A percentile compares a stretch with the other conserved stretches of the same genome.
Evolutionary conservation across 192 early-diverging fungal genomes (phyloP).

Genomic region (Mortierella claussenii): DNA sequence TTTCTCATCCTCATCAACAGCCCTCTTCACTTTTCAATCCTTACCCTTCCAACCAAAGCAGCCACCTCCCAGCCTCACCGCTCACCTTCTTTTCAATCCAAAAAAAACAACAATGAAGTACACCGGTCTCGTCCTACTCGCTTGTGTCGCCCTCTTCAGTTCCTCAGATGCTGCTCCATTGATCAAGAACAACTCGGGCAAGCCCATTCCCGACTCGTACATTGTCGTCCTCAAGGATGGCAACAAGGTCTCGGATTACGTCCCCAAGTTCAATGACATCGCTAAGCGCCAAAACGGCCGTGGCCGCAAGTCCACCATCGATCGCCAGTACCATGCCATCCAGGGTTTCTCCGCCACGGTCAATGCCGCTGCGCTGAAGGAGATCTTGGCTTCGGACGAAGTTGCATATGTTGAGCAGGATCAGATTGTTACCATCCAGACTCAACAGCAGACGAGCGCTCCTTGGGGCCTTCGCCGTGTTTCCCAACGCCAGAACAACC

Average conservation of each 20-base stretch:
- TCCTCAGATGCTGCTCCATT: constrained; percentile 33
- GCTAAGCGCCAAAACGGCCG: constrained; percentile 36
- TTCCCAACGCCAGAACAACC: constrained; percentile 62
- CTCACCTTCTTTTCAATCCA: not conserved
- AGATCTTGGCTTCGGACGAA: constrained; percentile 40
- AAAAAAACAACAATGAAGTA: constrained; percentile 25
- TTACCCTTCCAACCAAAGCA: not conserved
- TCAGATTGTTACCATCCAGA: constrained; percentile 74
- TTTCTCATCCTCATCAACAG: not conserved
- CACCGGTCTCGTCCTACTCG: constrained; percentile 31
- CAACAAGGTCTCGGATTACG: constrained; percentile 8
- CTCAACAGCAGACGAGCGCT: constrained; percentile 70
- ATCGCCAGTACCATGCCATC: constrained; percentile 22
- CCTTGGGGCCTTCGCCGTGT: constrained; percentile 89
- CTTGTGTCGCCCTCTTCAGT: constrained; percentile 18
- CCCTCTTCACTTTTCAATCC: not conserved
- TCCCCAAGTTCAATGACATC: constrained; percentile 36
- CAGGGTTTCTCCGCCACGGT: constrained; percentile 27
- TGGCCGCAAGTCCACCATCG: constrained; percentile 33
- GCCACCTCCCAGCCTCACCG: not conserved
- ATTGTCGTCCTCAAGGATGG: constrained; percentile 46
- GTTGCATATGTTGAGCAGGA: constrained; percentile 88
- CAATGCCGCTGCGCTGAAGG: constrained; percentile 34
- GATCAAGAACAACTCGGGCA: constrained; percentile 15
- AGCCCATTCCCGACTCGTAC: constrained; percentile 38